Evolutionary conservation across 176 grass and related monocot species (phyloP), one percentile per base, ranked within the genome.

Genomic region (Ensete ventricosum): DNA sequence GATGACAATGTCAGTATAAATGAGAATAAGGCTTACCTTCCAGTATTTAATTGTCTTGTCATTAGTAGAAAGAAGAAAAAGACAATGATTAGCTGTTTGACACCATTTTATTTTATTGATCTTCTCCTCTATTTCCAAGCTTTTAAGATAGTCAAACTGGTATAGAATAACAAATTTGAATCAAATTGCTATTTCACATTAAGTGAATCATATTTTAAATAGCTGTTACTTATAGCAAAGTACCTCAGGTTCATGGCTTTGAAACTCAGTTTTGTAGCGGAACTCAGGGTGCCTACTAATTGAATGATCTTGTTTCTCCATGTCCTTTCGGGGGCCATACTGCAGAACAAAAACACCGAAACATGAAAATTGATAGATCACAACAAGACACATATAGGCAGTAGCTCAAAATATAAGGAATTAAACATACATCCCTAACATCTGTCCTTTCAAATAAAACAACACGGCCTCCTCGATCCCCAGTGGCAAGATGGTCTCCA

Each of bases 61-160:
- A 79, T 96, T 96, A 59, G 92, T 96, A 20, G 92, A 92, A 76
- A 96, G 83, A 74, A 96, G 89, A 88, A 92, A 96, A 52, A 86
- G 82, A 26, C 87, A 73, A 2, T 81, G 78, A 86, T 96, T 96
- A 55, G 89, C 51, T 82, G 83, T 78, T 82, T 92, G 81, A 78
- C 89, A 92, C 92, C 92, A 96, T 79, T 79, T 92, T 80, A 96
- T 92, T 79, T 96, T 87, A 75, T 96, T 96, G 76, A 96, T 96
- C 87, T 96, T 96, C 84, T 96, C 92, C 89, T 92, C 92, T 74
- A 96, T 96, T 87, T 96, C 92, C 92, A 92, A 89, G 60, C 92
- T 96, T 83, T 96, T 96, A 76, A 96, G 92, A 72, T 96, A 96
- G 84, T 96, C 92, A 82, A 96, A 96, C 92, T 96, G 83, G 75